phyloP scores from a whole-genome alignment of 306 rosid species.

The Crataegus laevigata region DNA sequence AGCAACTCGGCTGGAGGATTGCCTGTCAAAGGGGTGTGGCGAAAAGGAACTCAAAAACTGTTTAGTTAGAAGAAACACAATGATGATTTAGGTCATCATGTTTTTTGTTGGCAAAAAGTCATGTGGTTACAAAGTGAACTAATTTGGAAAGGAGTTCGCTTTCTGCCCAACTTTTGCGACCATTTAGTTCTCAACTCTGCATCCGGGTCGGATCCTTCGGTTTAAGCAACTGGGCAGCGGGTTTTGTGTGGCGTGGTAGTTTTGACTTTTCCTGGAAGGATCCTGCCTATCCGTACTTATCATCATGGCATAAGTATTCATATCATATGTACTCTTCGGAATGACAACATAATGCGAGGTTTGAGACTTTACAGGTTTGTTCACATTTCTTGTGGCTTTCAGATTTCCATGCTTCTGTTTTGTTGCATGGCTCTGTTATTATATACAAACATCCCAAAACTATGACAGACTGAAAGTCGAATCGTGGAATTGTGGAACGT shows the following conservation, averaged over 20 bases:
- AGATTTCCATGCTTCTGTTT: neutral
- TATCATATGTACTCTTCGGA: neutral
- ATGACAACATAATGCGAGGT: conserved; percentile 3
- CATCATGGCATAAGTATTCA: neutral
- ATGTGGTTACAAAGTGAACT: neutral
- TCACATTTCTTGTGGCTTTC: neutral
- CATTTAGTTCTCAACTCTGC: neutral
- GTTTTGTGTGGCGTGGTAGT: neutral
- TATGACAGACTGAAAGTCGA: neutral
- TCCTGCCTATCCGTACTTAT: neutral
- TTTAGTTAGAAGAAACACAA: conserved; percentile 12
- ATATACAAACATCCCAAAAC: neutral
- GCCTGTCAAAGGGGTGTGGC: conserved; percentile 88
- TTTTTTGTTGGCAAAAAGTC: neutral
- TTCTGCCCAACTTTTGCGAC: neutral
- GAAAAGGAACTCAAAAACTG: conserved; percentile 61
- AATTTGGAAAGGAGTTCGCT: neutral
- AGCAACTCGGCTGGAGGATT: conserved; percentile 37
- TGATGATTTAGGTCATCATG: neutral
- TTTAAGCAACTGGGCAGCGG: neutral
- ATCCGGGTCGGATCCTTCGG: no score
- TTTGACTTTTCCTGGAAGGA: neutral
- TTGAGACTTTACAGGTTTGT: neutral
- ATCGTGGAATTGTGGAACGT: neutral
- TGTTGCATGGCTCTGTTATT: neutral